A percentile compares a stretch with the other conserved stretches of the same genome.
phyloP scores from a whole-genome alignment of 495 filamentous ascomycete species.

The Neurospora sp. region DNA sequence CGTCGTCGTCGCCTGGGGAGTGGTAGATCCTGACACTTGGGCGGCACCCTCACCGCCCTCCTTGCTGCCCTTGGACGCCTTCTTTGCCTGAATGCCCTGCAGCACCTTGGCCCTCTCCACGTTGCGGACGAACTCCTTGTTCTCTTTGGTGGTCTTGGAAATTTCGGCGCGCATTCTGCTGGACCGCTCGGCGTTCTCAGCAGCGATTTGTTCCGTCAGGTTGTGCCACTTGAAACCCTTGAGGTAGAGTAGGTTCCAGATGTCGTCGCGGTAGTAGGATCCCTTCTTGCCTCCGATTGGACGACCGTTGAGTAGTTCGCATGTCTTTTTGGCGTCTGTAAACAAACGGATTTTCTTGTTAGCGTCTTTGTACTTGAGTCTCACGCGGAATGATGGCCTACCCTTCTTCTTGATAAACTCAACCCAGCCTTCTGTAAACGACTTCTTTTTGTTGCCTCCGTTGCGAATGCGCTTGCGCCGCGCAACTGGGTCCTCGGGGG shows the following conservation, averaged over 20 bases:
- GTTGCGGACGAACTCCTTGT: conserved; percentile 71
- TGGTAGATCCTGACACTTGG: conserved; percentile 9
- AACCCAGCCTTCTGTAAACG: conserved; percentile 88
- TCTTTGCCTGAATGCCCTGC: conserved; percentile 57
- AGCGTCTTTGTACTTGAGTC: conserved; percentile 8
- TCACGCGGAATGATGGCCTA: background rate
- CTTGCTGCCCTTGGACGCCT: conserved; percentile 47
- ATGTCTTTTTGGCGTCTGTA: conserved; percentile 63
- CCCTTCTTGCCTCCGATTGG: conserved; percentile 83
- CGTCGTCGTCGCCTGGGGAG: background rate
- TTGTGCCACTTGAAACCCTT: conserved; percentile 72
- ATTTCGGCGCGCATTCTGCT: conserved; percentile 74
- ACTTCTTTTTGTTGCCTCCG: conserved; percentile 82
- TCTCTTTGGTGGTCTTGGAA: conserved; percentile 64
- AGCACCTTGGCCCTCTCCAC: conserved; percentile 66
- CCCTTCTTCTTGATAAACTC: conserved; percentile 52
- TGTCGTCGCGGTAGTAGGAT: conserved; percentile 82
- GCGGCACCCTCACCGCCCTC: conserved; percentile 16
- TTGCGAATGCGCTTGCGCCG: conserved; percentile 48
- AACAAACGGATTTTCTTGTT: conserved; percentile 34
- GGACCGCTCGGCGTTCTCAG: conserved; percentile 75
- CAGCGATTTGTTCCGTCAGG: conserved; percentile 50
- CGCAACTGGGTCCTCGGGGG: conserved; percentile 61
- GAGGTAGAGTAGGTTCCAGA: conserved; percentile 74
- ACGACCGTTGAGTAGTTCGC: conserved; percentile 74